Evolutionary conservation across 768 basidiomycete genomes (phyloP).

Genomic region (Collybia sordida): DNA sequence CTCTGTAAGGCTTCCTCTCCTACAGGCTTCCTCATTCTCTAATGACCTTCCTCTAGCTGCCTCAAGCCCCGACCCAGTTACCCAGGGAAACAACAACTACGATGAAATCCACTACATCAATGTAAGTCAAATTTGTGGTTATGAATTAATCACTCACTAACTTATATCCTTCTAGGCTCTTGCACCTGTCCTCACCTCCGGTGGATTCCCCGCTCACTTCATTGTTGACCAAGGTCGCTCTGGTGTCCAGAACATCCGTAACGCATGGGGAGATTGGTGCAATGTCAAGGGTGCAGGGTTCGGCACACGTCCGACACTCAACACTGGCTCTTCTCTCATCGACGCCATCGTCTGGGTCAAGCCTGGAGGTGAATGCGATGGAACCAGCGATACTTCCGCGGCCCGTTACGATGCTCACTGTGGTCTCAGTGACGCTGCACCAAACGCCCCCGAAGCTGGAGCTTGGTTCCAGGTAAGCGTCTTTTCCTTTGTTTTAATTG

Average conservation of each 20-base stretch:
- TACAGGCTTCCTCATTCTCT: conserved; percentile 14
- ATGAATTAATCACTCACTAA: not conserved
- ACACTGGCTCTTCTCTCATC: conserved; percentile 52
- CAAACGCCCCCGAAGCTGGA: conserved; percentile 61
- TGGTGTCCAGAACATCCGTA: conserved; percentile 60
- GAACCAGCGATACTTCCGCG: conserved; percentile 55
- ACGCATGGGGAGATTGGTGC: conserved; percentile 68
- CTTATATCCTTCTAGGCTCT: conserved; percentile 36
- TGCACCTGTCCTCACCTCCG: conserved; percentile 38
- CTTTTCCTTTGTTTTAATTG: not conserved
- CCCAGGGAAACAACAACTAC: conserved; percentile 58
- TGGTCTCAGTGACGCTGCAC: conserved; percentile 48
- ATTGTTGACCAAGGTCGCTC: conserved; percentile 69
- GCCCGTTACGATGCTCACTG: conserved; percentile 54
- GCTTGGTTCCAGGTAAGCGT: conserved; percentile 63
- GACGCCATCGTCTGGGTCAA: conserved; percentile 69
- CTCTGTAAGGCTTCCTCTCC: conserved; percentile 22
- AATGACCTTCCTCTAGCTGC: conserved; percentile 38
- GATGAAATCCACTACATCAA: conserved; percentile 63
- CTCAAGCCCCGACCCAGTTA: conserved; percentile 57
- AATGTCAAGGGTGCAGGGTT: conserved; percentile 66
- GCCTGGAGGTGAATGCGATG: conserved; percentile 68
- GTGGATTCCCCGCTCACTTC: conserved; percentile 59
- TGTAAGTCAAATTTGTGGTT: conserved; percentile 22
- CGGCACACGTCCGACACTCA: conserved; percentile 56